These are phyloP conservation scores for Geotrichum bryndzae DNA, from an alignment of 1,139 yeast genomes.

Conservation along the genomic window DNA sequence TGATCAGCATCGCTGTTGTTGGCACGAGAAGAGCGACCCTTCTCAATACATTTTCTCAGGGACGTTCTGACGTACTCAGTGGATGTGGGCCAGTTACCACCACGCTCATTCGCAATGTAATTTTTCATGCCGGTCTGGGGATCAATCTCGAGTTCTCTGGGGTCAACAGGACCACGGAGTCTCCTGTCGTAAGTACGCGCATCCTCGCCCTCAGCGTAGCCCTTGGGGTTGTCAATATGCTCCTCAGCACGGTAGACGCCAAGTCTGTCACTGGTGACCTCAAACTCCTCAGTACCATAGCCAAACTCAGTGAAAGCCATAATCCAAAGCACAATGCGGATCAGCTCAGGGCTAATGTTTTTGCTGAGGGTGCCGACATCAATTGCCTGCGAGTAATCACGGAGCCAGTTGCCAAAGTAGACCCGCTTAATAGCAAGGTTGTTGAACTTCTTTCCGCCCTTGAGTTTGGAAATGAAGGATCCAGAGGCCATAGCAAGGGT, in stretches of 20 bases:
- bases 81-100: conserved; percentile 29
- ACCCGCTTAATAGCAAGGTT: conserved; percentile 25
- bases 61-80: conserved; percentile 23
- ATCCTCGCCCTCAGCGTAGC: conserved; percentile 24
- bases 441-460: conserved; percentile 26
- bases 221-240: conserved; percentile 29
- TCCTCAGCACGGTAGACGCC: conserved; percentile 29
- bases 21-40: conserved; percentile 22
- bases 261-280: conserved; percentile 27
- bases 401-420: conserved; percentile 29
- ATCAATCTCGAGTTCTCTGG: conserved; percentile 26
- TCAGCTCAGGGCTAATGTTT: conserved; percentile 23
- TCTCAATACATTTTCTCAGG: conserved; percentile 23
- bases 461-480: conserved; percentile 19
- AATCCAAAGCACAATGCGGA: conserved; percentile 26
- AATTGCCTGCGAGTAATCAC: conserved; percentile 29
- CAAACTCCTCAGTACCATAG: conserved; percentile 29
- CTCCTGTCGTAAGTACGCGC: conserved; percentile 22
- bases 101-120: conserved; percentile 26
- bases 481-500: conserved; percentile 19
- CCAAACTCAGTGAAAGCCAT: conserved; percentile 28
- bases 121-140: conserved; percentile 28
- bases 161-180: conserved; percentile 25
- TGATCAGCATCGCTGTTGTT: conserved; percentile 17
- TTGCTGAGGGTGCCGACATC: conserved; percentile 27